phyloP scores from a whole-genome alignment of 176 grass and related monocot genomes.

The Elaeis guineensis region DNA sequence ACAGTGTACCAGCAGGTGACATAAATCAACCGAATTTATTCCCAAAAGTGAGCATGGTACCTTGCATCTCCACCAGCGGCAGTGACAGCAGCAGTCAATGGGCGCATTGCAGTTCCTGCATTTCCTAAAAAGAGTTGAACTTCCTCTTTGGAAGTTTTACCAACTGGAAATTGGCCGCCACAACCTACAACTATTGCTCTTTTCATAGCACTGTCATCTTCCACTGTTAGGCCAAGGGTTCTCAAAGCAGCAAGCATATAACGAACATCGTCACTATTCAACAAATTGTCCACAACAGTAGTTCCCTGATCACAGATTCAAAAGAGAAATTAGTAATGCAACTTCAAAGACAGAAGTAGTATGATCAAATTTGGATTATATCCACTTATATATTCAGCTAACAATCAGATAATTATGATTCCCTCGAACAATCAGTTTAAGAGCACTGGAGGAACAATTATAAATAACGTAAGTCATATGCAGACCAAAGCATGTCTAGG shows the following conservation, averaged over 20 bases:
- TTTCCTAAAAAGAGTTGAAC: slow-evolving; percentile 89
- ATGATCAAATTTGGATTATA: too few species aligned
- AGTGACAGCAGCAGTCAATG: slow-evolving; percentile 79
- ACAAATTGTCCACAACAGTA: slow-evolving; percentile 85
- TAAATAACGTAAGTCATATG: too few species aligned
- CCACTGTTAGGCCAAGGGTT: slow-evolving; percentile 73
- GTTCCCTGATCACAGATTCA: slow-evolving; percentile 48
- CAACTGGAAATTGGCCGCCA: slow-evolving; percentile 57
- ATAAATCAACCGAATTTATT: not conserved
- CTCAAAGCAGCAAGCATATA: slow-evolving; percentile 97
- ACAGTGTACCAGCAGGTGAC: not conserved
- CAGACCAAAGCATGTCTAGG: too few species aligned
- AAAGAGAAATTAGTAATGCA: too few species aligned
- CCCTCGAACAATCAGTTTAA: too few species aligned
- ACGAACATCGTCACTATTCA: slow-evolving; percentile 87
- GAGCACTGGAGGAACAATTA: too few species aligned
- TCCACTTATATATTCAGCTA: too few species aligned
- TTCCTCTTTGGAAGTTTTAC: slow-evolving; percentile 51
- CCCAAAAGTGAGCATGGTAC: slow-evolving; percentile 16
- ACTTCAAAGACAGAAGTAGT: too few species aligned
- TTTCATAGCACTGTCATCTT: slow-evolving; percentile 68
- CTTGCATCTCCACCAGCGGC: slow-evolving; percentile 93
- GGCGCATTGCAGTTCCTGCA: slow-evolving; percentile 95
- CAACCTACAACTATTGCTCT: slow-evolving; percentile 73
- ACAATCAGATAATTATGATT: too few species aligned